These are phyloP conservation scores for Xerocomellus amylosporus DNA, from an alignment of 768 basidiomycete genomes.

Conservation along the genomic window DNA sequence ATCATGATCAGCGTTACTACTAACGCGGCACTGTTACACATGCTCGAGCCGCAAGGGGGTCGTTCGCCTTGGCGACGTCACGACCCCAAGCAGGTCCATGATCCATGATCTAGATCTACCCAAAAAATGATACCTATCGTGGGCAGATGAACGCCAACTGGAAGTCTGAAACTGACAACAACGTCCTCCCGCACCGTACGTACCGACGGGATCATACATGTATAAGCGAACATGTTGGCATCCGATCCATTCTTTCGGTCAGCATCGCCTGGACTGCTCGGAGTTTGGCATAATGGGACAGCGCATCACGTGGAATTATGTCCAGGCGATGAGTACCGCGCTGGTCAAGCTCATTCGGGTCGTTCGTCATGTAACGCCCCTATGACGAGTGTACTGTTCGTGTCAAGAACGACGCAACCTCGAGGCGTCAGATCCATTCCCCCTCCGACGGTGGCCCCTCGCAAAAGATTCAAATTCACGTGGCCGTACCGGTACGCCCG, in stretches of 20 bases:
- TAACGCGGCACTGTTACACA: not conserved
- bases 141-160: not conserved
- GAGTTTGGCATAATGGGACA: not conserved
- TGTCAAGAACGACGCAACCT: no score
- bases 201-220: not conserved
- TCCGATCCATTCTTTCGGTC: not conserved
- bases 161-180: no score
- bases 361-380: not conserved
- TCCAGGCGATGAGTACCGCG: not conserved
- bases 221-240: not conserved
- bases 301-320: not conserved
- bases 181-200: not conserved
- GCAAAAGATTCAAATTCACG: not conserved
- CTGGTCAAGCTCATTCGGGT: not conserved
- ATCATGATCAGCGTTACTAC: no score
- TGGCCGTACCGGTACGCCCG: not conserved
- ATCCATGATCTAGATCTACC: not conserved
- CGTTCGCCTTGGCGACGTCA: not conserved
- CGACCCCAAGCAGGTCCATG: not conserved
- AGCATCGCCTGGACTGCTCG: not conserved
- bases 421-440: no score
- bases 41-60: not conserved
- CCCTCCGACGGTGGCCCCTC: no score
- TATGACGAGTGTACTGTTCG: no score
- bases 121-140: not conserved